These are phyloP conservation scores for Cenococcum geophilum DNA, from an alignment of 495 filamentous ascomycete genomes.

Conservation along the genomic window DNA sequence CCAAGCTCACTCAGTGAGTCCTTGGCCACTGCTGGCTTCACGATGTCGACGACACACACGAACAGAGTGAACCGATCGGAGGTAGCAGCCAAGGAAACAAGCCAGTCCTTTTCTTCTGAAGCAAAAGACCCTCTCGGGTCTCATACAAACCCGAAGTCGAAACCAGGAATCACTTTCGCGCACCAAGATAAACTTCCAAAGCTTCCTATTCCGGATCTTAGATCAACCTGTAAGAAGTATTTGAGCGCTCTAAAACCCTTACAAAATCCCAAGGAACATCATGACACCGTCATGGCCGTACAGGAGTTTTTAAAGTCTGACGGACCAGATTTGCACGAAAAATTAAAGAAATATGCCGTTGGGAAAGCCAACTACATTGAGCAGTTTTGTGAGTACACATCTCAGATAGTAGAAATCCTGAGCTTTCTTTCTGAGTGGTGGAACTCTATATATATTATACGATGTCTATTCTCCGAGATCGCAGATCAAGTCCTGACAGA, in stretches of 20 bases:
- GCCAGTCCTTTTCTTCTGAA: slow-evolving; percentile 41
- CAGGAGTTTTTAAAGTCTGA: slow-evolving; percentile 80
- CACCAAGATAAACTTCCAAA: slow-evolving; percentile 84
- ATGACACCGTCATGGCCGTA: slow-evolving; percentile 73
- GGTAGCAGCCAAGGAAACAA: slow-evolving; percentile 38
- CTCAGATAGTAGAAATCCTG: not conserved
- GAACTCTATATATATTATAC: slow-evolving; percentile 16
- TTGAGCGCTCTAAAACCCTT: slow-evolving; percentile 73
- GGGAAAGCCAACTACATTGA: slow-evolving; percentile 96
- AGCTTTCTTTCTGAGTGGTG: not conserved
- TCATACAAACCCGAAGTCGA: slow-evolving; percentile 39
- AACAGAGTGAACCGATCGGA: slow-evolving; percentile 32
- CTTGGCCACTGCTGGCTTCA: slow-evolving; percentile 36
- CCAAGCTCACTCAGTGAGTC: slow-evolving; percentile 68
- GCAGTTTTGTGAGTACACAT: slow-evolving; percentile 78
- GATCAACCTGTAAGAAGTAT: slow-evolving; percentile 72
- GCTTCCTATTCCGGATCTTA: slow-evolving; percentile 89
- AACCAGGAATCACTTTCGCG: slow-evolving; percentile 77
- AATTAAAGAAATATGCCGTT: slow-evolving; percentile 85
- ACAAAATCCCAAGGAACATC: slow-evolving; percentile 73
- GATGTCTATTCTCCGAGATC: not conserved
- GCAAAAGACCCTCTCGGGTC: slow-evolving; percentile 43
- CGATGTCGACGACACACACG: slow-evolving; percentile 25
- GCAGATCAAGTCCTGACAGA: not conserved
- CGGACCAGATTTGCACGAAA: slow-evolving; percentile 79